Evolutionary conservation across 805 yeast species (phyloP), one percentile per base, ranked within the genome.

Genomic region (Candida nitratophila): DNA sequence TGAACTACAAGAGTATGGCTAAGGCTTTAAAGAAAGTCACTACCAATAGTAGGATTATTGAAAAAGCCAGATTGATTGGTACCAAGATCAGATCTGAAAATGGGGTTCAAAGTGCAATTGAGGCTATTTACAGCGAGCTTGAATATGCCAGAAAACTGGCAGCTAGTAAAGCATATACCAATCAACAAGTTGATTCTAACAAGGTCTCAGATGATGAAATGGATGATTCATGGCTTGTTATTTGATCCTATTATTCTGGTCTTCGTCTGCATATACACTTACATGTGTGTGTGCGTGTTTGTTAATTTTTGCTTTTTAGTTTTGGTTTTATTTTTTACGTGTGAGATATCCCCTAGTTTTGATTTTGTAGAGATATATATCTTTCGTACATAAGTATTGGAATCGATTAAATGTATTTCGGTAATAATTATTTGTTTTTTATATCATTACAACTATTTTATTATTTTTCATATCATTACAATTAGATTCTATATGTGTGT

Each of bases 101-200:
- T 54, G 98, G 98, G 2, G 96, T 89, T 7, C 65, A 65, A 22
- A 71, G 69, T 16, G 97, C 97, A 0, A 78, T 91, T 36, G 80
- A 79, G 43, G 66, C 78, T 9, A 84, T 91, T n/a, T 91, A 90
- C 61, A 70, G 78, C 1, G 87, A 87, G 54, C 59, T 88, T 59
- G 89, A 81, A 41, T 90, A 90, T 60, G 86, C 96, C 1, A 69
- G 75, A 47, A 76, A 73, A 31, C 60, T 84, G 51, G 73, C 79
- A 21, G 45, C 69, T 29, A 64, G 68, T 33, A 81, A 79, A 53
- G 21, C 20, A 16, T n/a, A 16, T n/a, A 35, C 8, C 4, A 29
- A 9, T 29, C 22, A 17, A 19, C n/a, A n/a, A 8, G 10, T 5
- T 3, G 39, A 36, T 16, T 14, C 26, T 7, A 26, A 17, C 48